A percentile compares a stretch with the other conserved stretches of the same genome.
These are phyloP conservation scores for Penicillium fimorum DNA, from an alignment of 495 filamentous ascomycete genomes.

Conservation along the genomic window DNA sequence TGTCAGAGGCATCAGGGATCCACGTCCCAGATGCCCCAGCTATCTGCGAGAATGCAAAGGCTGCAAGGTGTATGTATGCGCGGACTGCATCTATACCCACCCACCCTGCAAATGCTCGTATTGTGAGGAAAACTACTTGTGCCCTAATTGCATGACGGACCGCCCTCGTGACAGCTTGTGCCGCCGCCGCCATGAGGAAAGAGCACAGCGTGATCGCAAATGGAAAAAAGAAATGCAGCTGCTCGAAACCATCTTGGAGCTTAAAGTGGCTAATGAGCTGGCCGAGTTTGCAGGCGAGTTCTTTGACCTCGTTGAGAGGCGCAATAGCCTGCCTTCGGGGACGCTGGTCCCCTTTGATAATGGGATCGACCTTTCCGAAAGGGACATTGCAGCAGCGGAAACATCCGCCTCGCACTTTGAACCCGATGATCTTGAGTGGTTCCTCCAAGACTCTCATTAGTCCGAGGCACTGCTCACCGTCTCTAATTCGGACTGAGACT, in stretches of 20 bases:
- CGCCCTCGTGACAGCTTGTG: constrained; percentile 43
- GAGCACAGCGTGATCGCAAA: constrained; percentile 40
- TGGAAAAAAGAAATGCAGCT: constrained; percentile 47
- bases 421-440: constrained; percentile 8
- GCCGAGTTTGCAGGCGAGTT: constrained; percentile 49
- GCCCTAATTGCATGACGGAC: constrained; percentile 51
- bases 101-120: constrained; percentile 54
- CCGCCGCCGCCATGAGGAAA: constrained; percentile 44
- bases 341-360: constrained; percentile 11
- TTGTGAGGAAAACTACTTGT: constrained; percentile 53
- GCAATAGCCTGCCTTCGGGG: neutral
- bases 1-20: constrained; percentile 43
- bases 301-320: constrained; percentile 32
- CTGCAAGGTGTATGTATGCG: constrained; percentile 56
- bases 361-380: constrained; percentile 6
- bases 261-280: constrained; percentile 46
- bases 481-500: neutral
- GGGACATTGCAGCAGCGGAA: constrained; percentile 7
- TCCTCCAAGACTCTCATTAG: constrained; percentile 5
- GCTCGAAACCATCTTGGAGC: constrained; percentile 43
- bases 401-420: constrained; percentile 6
- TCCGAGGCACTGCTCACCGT: neutral
- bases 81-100: constrained; percentile 47
- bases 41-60: constrained; percentile 52
- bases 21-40: constrained; percentile 49